Conservation (phyloP, 768 basidiomycete genomes). For the Crassisporium funariophilum region DNA sequence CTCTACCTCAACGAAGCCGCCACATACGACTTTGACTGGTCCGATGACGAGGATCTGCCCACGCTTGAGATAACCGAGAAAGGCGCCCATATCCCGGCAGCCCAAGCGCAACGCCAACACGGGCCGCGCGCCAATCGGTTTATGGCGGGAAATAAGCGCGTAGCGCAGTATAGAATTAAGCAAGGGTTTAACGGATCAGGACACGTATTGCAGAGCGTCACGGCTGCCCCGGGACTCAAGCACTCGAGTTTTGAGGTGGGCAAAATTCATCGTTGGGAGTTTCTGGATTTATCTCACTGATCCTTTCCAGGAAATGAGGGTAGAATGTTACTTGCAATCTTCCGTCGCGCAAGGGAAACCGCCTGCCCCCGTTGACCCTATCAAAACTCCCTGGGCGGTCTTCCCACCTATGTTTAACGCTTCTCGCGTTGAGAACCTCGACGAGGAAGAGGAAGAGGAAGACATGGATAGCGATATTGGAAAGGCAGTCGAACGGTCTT, state of each 20-base stretch:
- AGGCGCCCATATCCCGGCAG: background rate
- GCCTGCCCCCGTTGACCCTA: constrained; percentile 23
- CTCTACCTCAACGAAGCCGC: too few relatives aligned
- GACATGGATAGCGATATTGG: constrained; percentile 5
- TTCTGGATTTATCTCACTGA: constrained; percentile 4
- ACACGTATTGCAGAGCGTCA: constrained; percentile 31
- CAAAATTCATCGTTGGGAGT: background rate
- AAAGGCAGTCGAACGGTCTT: too few relatives aligned
- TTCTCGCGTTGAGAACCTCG: too few relatives aligned
- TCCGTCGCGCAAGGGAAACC: constrained; percentile 23
- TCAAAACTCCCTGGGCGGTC: constrained; percentile 21
- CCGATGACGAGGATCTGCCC: too few relatives aligned
- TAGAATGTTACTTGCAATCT: constrained; percentile 33
- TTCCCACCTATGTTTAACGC: constrained; percentile 30
- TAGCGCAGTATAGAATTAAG: constrained; percentile 8
- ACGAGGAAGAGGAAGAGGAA: constrained; percentile 15
- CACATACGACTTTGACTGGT: too few relatives aligned
- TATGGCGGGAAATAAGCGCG: background rate
- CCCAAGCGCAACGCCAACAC: background rate
- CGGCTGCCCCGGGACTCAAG: constrained; percentile 24
- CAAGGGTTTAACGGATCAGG: constrained; percentile 1
- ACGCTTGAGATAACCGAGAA: background rate
- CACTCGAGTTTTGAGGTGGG: constrained; percentile 31
- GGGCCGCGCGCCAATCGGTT: background rate
- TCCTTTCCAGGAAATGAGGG: constrained; percentile 29